phyloP scores from a whole-genome alignment of 2,329 filamentous ascomycete species.

The Aspergillus viridinutans region DNA sequence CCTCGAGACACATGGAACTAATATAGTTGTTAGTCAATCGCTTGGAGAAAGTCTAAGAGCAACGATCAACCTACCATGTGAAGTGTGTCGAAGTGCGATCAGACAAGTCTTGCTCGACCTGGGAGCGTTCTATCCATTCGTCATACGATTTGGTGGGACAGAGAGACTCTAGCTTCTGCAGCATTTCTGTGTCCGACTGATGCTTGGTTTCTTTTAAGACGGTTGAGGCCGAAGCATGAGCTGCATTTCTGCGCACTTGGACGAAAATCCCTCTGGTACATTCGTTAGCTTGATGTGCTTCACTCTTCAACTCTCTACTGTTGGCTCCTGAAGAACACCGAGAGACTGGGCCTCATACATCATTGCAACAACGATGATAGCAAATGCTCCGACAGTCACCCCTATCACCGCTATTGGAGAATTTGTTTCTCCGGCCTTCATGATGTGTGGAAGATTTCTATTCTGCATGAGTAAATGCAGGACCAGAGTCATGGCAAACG shows the following conservation, averaged over 20 bases:
- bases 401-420: not conserved
- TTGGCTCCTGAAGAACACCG: too few species aligned
- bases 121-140: not conserved
- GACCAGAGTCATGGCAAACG: not conserved
- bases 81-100: not conserved
- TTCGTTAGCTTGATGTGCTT: not conserved
- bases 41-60: not conserved
- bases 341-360: not conserved
- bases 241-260: not conserved
- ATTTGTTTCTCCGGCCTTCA: not conserved
- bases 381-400: not conserved
- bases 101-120: not conserved
- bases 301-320: not conserved
- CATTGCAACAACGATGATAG: not conserved
- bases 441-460: not conserved
- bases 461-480: not conserved
- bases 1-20: not conserved
- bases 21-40: not conserved
- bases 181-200: not conserved
- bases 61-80: not conserved
- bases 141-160: not conserved
- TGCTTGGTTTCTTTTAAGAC: not conserved
- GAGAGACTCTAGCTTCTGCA: not conserved
- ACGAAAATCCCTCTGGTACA: not conserved
- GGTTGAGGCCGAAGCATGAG: not conserved